Evolutionary conservation across 306 rosid genomes (phyloP).

Genomic region (Castanea crenata): DNA sequence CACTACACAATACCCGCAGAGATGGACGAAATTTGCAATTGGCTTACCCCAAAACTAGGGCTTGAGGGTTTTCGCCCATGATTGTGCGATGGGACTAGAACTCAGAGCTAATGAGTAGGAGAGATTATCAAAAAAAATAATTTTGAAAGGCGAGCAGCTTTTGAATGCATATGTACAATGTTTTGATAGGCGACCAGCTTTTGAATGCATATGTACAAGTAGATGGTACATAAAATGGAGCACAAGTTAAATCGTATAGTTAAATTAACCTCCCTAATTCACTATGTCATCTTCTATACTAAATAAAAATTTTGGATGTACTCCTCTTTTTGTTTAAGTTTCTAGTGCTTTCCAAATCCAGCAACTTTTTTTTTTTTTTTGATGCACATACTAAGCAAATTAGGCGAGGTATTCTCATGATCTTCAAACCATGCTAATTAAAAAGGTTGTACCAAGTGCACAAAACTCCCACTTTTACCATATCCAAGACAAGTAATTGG

Average conservation of each 20-base stretch:
- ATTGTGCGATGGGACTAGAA: slow-evolving; percentile 4
- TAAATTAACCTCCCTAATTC: slow-evolving; percentile 32
- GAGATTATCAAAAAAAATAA: not conserved
- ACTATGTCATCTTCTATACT: slow-evolving; percentile 29
- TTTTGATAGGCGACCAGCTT: not conserved
- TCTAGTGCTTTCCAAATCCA: not conserved
- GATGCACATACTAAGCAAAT: no score
- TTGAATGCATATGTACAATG: not conserved
- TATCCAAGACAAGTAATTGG: no score
- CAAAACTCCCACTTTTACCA: no score
- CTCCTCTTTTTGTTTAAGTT: not conserved
- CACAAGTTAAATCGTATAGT: slow-evolving; percentile 47
- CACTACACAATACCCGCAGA: slow-evolving; percentile 94
- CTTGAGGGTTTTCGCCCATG: slow-evolving; percentile 56
- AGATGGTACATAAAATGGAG: slow-evolving; percentile 40
- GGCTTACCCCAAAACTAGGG: slow-evolving; percentile 80
- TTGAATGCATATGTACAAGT: slow-evolving; percentile 29
- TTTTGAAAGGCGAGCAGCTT: not conserved
- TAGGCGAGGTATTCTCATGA: no score
- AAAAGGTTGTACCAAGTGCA: no score
- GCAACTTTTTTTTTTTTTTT: not conserved
- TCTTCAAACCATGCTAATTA: no score
- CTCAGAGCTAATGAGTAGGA: slow-evolving; percentile 12
- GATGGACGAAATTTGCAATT: slow-evolving; percentile 90
- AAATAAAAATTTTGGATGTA: slow-evolving; percentile 45